A percentile compares a stretch with the other conserved stretches of the same genome.
Evolutionary conservation across 2,329 filamentous ascomycete genomes (phyloP).

Genomic region (Pezicula carpinea): DNA sequence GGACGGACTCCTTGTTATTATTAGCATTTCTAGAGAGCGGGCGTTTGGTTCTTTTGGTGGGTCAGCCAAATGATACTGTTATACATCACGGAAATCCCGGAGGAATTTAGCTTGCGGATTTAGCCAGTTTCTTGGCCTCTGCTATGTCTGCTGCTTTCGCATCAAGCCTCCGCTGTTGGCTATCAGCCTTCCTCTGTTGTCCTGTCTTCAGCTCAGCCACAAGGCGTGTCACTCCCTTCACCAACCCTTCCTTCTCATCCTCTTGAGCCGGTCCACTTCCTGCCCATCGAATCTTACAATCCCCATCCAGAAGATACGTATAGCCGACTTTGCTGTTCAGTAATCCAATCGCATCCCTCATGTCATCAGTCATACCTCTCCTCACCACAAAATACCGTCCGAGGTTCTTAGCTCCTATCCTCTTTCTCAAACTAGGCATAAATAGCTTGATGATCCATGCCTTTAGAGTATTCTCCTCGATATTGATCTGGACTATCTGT

Average conservation of each 20-base stretch:
- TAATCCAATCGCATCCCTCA: constrained; percentile 61
- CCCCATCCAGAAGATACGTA: constrained; percentile 81
- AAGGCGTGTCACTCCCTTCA: constrained; percentile 58
- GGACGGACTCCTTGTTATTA: constrained; percentile 5
- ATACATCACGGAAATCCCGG: constrained; percentile 14
- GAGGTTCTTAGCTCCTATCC: constrained; percentile 49
- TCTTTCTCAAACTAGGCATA: constrained; percentile 45
- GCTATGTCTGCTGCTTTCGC: constrained; percentile 6
- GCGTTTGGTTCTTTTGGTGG: constrained; percentile 19
- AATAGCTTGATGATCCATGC: constrained; percentile 55
- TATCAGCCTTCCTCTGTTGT: constrained; percentile 2
- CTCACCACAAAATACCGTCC: constrained; percentile 57
- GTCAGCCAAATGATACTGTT: constrained; percentile 16
- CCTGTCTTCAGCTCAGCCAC: constrained; percentile 46
- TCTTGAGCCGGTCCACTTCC: constrained; percentile 68
- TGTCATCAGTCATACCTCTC: constrained; percentile 53
- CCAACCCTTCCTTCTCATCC: constrained; percentile 62
- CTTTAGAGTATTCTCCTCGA: constrained; percentile 75
- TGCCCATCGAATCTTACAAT: constrained; percentile 91
- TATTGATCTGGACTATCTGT: constrained; percentile 82
- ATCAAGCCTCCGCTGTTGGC: neutral
- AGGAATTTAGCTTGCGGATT: neutral
- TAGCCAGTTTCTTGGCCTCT: constrained; percentile 3
- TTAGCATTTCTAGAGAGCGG: constrained; percentile 18
- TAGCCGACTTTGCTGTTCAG: constrained; percentile 85